These are phyloP conservation scores for Alternaria sp. DNA, from an alignment of 2,329 filamentous ascomycete species.

Conservation along the genomic window DNA sequence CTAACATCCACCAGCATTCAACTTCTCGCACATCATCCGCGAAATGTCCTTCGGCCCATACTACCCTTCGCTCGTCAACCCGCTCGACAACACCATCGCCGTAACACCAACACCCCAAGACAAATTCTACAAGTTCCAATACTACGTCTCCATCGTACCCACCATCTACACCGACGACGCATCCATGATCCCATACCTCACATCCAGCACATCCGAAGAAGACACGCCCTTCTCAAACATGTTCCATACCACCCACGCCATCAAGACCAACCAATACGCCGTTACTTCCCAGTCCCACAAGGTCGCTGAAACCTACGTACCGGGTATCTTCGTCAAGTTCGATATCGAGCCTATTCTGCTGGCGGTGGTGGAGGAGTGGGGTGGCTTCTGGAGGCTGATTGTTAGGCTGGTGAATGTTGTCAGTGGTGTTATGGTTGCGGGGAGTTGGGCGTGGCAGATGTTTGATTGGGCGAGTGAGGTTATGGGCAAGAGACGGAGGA, in stretches of 20 bases:
- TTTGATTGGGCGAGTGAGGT: slow-evolving; percentile 72
- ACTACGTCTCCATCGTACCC: slow-evolving; percentile 93
- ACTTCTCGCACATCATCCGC: slow-evolving; percentile 96
- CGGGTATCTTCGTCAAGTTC: slow-evolving; percentile 97
- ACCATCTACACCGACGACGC: slow-evolving; percentile 77
- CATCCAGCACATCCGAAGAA: slow-evolving; percentile 43
- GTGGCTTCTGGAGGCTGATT: slow-evolving; percentile 74
- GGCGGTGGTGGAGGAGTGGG: slow-evolving; percentile 81
- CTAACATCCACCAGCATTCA: slow-evolving; percentile 71
- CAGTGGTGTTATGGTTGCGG: slow-evolving; percentile 87
- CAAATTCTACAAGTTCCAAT: slow-evolving; percentile 96
- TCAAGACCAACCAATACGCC: slow-evolving; percentile 97
- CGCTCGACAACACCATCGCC: slow-evolving; percentile 89
- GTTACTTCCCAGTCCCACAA: slow-evolving; percentile 85
- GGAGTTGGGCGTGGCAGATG: slow-evolving; percentile 90
- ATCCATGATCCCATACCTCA: slow-evolving; percentile 56
- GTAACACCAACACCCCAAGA: slow-evolving; percentile 75
- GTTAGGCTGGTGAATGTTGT: slow-evolving; percentile 90
- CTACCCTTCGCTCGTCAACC: slow-evolving; percentile 92
- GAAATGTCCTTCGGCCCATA: slow-evolving; percentile 97
- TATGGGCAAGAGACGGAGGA: slow-evolving; percentile 47
- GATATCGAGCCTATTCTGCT: slow-evolving; percentile 96
- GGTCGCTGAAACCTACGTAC: slow-evolving; percentile 73
- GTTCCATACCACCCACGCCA: slow-evolving; percentile 58
- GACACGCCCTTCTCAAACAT: slow-evolving; percentile 44